A percentile compares a stretch with the other conserved stretches of the same genome.
Conservation (phyloP, 176 grass and related monocot genomes). For the Raddia guianensis region DNA sequence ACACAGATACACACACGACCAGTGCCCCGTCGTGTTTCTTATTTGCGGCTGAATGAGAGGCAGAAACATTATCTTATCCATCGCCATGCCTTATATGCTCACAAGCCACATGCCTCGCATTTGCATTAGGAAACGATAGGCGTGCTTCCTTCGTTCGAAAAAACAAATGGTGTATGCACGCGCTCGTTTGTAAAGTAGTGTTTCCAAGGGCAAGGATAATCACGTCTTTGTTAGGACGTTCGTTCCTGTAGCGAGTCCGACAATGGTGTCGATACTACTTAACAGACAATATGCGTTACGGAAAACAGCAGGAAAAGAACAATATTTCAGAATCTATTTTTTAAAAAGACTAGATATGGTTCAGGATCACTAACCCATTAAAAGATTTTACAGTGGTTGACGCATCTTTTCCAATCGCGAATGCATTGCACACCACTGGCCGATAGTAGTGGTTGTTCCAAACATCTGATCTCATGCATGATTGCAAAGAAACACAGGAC, state of each 20-base stretch:
- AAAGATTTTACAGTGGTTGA: neutral
- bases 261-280: neutral
- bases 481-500: neutral
- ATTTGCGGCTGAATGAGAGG: neutral
- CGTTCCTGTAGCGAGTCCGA: slow-evolving; percentile 23
- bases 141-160: neutral
- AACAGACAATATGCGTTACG: neutral
- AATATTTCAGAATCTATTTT: neutral
- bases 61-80: neutral
- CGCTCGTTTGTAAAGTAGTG: neutral
- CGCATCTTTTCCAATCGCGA: slow-evolving; percentile 8
- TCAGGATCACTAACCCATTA: neutral
- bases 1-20: neutral
- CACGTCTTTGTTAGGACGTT: neutral
- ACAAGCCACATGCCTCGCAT: neutral
- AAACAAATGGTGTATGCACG: neutral
- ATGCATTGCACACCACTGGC: slow-evolving; percentile 1
- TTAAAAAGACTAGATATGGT: neutral
- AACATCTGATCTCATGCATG: neutral
- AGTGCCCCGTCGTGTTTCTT: slow-evolving; percentile 27
- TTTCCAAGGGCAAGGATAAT: neutral
- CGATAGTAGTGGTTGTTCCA: neutral
- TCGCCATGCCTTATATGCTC: neutral
- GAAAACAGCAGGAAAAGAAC: neutral
- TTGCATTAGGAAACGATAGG: slow-evolving; percentile 10